Evolutionary conservation across 148 eudicot species (phyloP).

Genomic region (Persicaria tinctoria): DNA sequence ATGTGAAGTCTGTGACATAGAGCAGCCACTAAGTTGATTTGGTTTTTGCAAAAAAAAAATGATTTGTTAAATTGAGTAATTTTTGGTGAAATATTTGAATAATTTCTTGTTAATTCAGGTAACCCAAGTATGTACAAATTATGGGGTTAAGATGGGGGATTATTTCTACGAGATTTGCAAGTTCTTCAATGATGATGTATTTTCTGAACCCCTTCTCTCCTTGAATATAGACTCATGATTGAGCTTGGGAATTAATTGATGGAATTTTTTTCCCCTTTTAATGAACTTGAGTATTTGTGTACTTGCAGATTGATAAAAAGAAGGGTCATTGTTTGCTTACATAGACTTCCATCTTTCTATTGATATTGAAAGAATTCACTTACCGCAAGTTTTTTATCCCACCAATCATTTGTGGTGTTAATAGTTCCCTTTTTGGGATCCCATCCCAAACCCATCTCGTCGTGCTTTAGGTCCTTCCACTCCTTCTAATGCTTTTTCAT

Average conservation of each 20-base stretch:
- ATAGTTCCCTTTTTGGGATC: too few species aligned
- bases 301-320: slow-evolving; percentile 59
- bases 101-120: slow-evolving; percentile 34
- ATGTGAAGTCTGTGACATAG: slow-evolving; percentile 94
- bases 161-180: slow-evolving; percentile 76
- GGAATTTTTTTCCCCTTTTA: background rate
- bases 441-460: too few species aligned
- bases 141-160: slow-evolving; percentile 90
- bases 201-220: background rate
- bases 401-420: too few species aligned
- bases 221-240: background rate
- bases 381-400: too few species aligned
- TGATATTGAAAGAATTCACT: too few species aligned
- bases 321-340: too few species aligned
- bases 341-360: too few species aligned
- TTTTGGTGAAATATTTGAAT: background rate
- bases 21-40: slow-evolving; percentile 66
- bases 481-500: too few species aligned
- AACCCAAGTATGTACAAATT: slow-evolving; percentile 61
- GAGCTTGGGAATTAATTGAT: background rate
- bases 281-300: background rate
- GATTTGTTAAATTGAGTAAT: background rate
- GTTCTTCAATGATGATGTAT: slow-evolving; percentile 89
- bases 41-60: background rate
- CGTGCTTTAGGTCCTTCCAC: too few species aligned